phyloP scores from a whole-genome alignment of 352 stramenopile genomes.

The Phytophthora lateralis region DNA sequence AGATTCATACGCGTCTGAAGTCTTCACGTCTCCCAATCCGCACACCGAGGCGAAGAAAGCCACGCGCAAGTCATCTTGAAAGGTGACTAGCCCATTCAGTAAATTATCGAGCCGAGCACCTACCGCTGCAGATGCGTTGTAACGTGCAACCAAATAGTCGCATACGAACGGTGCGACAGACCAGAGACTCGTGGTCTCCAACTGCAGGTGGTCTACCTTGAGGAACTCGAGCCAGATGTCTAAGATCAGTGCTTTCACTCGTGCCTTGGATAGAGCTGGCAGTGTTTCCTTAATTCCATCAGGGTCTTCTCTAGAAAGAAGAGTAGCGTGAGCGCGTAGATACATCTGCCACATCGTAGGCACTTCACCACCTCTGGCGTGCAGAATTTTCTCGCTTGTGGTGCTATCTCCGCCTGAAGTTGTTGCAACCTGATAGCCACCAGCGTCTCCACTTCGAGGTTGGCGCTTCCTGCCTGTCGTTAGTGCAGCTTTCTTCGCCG shows the following conservation, averaged over 20 bases:
- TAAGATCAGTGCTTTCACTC: slow-evolving; percentile 51
- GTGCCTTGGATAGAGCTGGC: slow-evolving; percentile 36
- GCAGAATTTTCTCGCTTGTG: slow-evolving; percentile 19
- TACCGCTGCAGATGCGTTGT: slow-evolving; percentile 53
- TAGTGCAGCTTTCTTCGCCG: slow-evolving; percentile 14
- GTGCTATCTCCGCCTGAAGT: slow-evolving; percentile 13
- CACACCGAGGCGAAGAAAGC: slow-evolving; percentile 66
- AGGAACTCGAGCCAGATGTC: slow-evolving; percentile 82
- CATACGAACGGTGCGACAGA: slow-evolving; percentile 71
- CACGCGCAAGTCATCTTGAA: slow-evolving; percentile 57
- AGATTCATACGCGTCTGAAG: slow-evolving; percentile 10
- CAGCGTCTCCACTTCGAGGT: slow-evolving; percentile 14
- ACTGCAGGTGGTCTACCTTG: slow-evolving; percentile 65
- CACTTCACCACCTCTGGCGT: slow-evolving; percentile 29
- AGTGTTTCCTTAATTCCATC: slow-evolving; percentile 18
- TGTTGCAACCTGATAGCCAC: slow-evolving; percentile 4
- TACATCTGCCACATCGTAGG: slow-evolving; percentile 49
- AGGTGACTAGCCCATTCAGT: slow-evolving; percentile 44
- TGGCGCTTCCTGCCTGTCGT: slow-evolving; percentile 24
- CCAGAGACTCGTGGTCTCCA: slow-evolving; percentile 56
- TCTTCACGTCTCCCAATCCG: slow-evolving; percentile 37
- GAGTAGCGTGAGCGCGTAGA: slow-evolving; percentile 27
- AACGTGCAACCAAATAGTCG: slow-evolving; percentile 68
- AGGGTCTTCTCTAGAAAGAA: slow-evolving; percentile 22
- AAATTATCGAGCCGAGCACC: slow-evolving; percentile 60